Evolutionary conservation across 495 filamentous ascomycete species (phyloP), one percentile per base, ranked within the genome.

Genomic region (Aspergillus incahuasiensis): DNA sequence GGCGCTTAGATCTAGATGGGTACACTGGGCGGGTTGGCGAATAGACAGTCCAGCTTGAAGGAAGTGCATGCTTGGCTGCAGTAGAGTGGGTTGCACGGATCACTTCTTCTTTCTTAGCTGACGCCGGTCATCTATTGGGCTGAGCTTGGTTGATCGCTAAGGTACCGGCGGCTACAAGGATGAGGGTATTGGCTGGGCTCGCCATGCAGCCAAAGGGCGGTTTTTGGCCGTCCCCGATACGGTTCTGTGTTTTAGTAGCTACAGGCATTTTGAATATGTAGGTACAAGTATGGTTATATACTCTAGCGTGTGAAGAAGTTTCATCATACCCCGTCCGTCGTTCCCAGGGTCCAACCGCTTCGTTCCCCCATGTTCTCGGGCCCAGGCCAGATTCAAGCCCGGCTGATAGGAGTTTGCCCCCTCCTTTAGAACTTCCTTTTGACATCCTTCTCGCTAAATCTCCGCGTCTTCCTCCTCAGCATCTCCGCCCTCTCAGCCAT

Each of bases 381-480:
- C 32, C 32, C 8, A 35, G 32, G 32, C 9, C 8, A 28, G 25
- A 8, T 8, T 28, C 25, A 35, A 2, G 9, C 8, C 32, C 32
- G 6, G 32, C 25, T 35, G 9, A 5, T 30, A 35, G 32, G 8
- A 11, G 6, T 11, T 35, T 35, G 8, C 25, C 4, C 34, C 13
- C 5, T 18, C 38, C 15, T 1, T 40, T 18, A 47, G 44, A 47
- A 47, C 15, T 47, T 47, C 12, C 11, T 13, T 30, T 8, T 25
- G 1, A 47, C 24, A 18, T 47, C 44, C 24, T 13, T n/a, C 13
- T 35, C 47, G 13, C 47, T 49, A 61, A 90, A 88, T 39, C 67
- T 74, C 22, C 77, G 72, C 16, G 86, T 86, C 72, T 85, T 85
- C 12, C 63, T 71, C 53, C 75, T 75, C 54, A 90, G 63, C 83